Conservation (phyloP, 2,329 filamentous ascomycete species). For the Teratosphaeria pseudoeucalypti region DNA sequence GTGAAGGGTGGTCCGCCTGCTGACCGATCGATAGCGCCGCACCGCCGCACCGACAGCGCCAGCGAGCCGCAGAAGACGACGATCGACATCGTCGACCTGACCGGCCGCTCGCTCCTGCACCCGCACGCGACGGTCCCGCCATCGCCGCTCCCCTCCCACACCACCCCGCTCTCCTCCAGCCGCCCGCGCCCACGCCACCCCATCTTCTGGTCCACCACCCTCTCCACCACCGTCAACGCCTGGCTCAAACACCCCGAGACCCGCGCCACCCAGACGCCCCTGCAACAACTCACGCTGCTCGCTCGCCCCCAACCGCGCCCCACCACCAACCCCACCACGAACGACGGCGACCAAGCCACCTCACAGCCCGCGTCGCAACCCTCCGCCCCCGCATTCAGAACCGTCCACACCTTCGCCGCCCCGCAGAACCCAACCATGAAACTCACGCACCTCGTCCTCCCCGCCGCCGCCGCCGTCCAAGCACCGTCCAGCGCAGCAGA, state of each 20-base stretch:
- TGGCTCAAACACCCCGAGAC: not conserved
- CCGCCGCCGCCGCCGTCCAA: not conserved
- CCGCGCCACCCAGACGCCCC: not conserved
- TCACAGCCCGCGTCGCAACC: too few species aligned
- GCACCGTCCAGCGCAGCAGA: not conserved
- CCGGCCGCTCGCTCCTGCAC: not conserved
- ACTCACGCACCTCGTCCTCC: not conserved
- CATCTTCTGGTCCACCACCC: not conserved
- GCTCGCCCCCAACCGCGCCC: not conserved
- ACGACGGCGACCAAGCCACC: not conserved
- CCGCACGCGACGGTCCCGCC: constrained; percentile 9
- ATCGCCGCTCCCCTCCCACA: not conserved
- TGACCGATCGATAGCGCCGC: not conserved
- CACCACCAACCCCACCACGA: not conserved
- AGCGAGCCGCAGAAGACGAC: not conserved
- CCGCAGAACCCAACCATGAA: not conserved
- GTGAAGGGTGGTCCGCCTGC: not conserved
- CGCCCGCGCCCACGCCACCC: not conserved
- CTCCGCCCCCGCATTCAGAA: not conserved
- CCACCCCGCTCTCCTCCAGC: not conserved
- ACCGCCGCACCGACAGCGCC: not conserved
- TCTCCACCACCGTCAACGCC: not conserved
- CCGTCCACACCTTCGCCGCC: not conserved
- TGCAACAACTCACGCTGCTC: not conserved
- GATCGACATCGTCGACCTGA: not conserved